Evolutionary conservation across 768 basidiomycete species (phyloP).

Genomic region (Tricholoma sp.): DNA sequence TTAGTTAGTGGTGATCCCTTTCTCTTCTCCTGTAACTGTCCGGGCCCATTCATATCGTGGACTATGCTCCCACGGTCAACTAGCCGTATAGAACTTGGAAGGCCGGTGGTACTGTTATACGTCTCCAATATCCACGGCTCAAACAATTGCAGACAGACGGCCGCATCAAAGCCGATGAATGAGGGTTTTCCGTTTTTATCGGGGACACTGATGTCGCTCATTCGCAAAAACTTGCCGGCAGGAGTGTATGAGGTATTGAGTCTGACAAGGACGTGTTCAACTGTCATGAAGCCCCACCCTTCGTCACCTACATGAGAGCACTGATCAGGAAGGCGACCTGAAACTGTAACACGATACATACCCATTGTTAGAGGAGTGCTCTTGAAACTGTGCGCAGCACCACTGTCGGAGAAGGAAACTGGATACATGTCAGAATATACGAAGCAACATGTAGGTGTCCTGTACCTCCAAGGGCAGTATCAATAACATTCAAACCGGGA

Average conservation of each 20-base stretch:
- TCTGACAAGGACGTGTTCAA: slow-evolving; percentile 32
- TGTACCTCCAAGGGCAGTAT: slow-evolving; percentile 22
- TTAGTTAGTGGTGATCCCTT: slow-evolving; percentile 15
- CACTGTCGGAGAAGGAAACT: slow-evolving; percentile 32
- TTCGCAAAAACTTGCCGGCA: slow-evolving; percentile 23
- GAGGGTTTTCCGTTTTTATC: slow-evolving; percentile 24
- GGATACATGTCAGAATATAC: not conserved
- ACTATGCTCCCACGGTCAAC: slow-evolving; percentile 25
- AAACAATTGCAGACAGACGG: slow-evolving; percentile 33
- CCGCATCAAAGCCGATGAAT: slow-evolving; percentile 35
- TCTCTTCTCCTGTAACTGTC: slow-evolving; percentile 23
- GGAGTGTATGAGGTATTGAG: slow-evolving; percentile 31
- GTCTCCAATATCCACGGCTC: slow-evolving; percentile 38
- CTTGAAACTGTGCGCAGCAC: slow-evolving; percentile 18
- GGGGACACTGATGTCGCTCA: slow-evolving; percentile 13
- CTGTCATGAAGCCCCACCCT: slow-evolving; percentile 28
- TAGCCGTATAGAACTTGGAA: slow-evolving; percentile 26
- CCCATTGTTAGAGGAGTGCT: slow-evolving; percentile 25
- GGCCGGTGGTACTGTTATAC: slow-evolving; percentile 28
- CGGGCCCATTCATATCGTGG: slow-evolving; percentile 14
- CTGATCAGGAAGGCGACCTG: not conserved
- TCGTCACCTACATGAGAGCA: slow-evolving; percentile 15
- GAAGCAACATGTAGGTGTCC: not conserved
- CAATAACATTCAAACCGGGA: slow-evolving; percentile 16
- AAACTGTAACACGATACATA: slow-evolving; percentile 8